Evolutionary conservation across 768 basidiomycete genomes (phyloP).

Genomic region (Podaxis mareebaensis): DNA sequence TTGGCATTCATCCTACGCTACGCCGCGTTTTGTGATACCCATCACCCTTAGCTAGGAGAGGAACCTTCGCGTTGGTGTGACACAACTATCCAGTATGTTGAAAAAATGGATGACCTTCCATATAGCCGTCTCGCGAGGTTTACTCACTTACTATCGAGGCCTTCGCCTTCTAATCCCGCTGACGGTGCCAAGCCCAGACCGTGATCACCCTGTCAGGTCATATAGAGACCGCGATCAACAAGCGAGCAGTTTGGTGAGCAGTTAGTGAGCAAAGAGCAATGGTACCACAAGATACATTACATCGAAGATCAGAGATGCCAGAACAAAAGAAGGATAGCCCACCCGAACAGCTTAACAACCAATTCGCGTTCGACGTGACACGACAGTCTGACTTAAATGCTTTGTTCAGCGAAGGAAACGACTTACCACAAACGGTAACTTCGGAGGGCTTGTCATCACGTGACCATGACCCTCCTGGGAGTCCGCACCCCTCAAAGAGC

Average conservation of each 20-base stretch:
- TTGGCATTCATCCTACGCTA: no score
- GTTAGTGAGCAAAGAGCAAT: not conserved
- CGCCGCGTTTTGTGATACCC: no score
- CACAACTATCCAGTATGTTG: not conserved
- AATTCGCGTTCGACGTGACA: not conserved
- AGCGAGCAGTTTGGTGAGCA: not conserved
- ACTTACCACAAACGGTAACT: not conserved
- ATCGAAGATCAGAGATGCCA: not conserved
- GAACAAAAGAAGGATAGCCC: not conserved
- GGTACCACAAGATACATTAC: not conserved
- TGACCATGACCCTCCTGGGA: not conserved
- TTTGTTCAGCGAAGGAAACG: not conserved
- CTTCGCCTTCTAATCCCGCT: not conserved
- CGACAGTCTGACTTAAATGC: not conserved
- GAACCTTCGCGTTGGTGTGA: not conserved
- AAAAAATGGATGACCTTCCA: not conserved
- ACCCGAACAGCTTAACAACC: not conserved
- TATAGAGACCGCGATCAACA: not conserved
- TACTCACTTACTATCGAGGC: not conserved
- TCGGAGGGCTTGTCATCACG: not conserved
- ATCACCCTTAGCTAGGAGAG: no score
- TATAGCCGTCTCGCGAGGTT: not conserved
- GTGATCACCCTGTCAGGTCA: not conserved
- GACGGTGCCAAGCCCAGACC: not conserved
- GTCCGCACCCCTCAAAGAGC: not conserved